Evolutionary conservation across 2,329 filamentous ascomycete genomes (phyloP).

Genomic region (Sordariomycetes sp.): DNA sequence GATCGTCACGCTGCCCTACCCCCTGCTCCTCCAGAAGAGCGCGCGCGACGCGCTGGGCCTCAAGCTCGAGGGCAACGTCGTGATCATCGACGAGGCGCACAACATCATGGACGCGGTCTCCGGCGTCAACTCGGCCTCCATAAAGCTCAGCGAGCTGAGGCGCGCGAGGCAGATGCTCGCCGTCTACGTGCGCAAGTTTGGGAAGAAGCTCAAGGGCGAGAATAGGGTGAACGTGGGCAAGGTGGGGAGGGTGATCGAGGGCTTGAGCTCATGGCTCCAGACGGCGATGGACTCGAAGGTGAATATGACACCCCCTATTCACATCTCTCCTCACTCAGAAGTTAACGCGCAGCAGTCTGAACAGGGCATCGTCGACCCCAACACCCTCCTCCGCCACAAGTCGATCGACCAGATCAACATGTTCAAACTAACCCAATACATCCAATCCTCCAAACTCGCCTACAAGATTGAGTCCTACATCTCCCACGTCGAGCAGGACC

Average conservation of each 20-base stretch:
- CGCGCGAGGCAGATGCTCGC: conserved; percentile 66
- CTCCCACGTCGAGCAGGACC: conserved; percentile 43
- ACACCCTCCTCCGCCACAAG: conserved; percentile 67
- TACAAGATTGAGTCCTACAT: conserved; percentile 91
- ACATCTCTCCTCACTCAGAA: too few species aligned
- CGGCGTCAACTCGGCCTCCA: conserved; percentile 70
- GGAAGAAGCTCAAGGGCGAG: conserved; percentile 77
- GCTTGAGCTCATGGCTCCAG: conserved; percentile 60
- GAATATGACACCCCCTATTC: not conserved
- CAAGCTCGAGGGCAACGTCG: conserved; percentile 74
- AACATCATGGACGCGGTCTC: conserved; percentile 95
- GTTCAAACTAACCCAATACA: conserved; percentile 76
- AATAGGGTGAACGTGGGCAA: conserved; percentile 89
- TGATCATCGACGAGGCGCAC: conserved; percentile 96
- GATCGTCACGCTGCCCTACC: conserved; percentile 88
- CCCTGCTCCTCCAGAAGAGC: conserved; percentile 74
- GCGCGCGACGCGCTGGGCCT: conserved; percentile 82
- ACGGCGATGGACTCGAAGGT: conserved; percentile 37
- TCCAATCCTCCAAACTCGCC: conserved; percentile 85
- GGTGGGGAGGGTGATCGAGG: conserved; percentile 72
- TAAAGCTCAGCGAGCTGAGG: conserved; percentile 63
- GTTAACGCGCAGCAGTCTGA: conserved; percentile 18
- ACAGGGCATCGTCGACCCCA: conserved; percentile 61
- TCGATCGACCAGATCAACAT: conserved; percentile 93
- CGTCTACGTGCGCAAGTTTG: conserved; percentile 77